Conservation (phyloP, 208 protist genomes). For the Vickermania ingenoplastis region DNA sequence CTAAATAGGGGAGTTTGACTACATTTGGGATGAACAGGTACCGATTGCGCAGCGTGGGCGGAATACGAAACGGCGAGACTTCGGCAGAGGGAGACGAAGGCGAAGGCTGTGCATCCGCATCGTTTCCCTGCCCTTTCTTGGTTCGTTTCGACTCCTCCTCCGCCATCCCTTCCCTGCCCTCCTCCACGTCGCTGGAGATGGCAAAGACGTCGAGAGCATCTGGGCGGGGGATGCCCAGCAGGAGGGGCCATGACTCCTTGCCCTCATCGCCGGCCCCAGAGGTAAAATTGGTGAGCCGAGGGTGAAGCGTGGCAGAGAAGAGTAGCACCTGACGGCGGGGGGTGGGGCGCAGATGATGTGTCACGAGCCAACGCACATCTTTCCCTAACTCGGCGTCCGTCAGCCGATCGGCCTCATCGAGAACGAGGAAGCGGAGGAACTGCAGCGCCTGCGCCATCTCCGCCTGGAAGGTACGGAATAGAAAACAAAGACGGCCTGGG, state of each 20-base stretch:
- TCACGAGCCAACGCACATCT: conserved; percentile 28
- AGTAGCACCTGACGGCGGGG: conserved; percentile 40
- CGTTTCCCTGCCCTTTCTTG: neutral
- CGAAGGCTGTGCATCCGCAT: neutral
- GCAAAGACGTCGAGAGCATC: neutral
- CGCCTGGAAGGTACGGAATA: conserved; percentile 31
- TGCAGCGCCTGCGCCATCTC: conserved; percentile 50
- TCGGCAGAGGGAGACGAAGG: neutral
- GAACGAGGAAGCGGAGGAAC: conserved; percentile 69
- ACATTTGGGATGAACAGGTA: conserved; percentile 79
- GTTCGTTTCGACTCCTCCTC: neutral
- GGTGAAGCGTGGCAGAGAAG: conserved; percentile 72
- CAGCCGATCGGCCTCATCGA: conserved; percentile 82
- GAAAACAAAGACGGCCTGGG: conserved; percentile 56
- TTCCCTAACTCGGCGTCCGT: conserved; percentile 62
- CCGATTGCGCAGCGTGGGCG: conserved; percentile 32
- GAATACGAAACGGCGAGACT: conserved; percentile 17
- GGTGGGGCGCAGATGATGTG: conserved; percentile 15
- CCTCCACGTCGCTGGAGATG: neutral
- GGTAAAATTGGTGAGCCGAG: conserved; percentile 22
- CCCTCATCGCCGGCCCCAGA: neutral
- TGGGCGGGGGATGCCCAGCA: conserved; percentile 41
- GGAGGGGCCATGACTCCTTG: conserved; percentile 16
- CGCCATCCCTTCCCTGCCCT: conserved; percentile 17
- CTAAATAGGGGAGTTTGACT: conserved; percentile 78